Evolutionary conservation across 148 eudicot genomes (phyloP), one percentile per base, ranked within the genome.

Genomic region (Cornus kousa): DNA sequence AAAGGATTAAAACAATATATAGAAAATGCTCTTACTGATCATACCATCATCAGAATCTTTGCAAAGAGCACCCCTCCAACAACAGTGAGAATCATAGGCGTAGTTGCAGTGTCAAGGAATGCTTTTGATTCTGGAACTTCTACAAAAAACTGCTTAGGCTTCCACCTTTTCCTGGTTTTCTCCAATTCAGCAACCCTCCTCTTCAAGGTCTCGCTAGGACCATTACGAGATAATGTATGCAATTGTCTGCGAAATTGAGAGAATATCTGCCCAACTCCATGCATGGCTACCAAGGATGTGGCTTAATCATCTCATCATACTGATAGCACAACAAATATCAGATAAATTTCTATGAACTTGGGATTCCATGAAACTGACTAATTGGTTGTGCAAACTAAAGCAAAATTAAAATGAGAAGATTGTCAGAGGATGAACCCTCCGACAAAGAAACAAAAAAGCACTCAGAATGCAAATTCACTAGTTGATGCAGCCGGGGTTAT

Each of bases 51-150:
- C 69, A 94, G 79, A 65, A 94, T 87, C 83, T 92, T 92, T 3
- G 95, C 98, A 79, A 88, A 90, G 62, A 94, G 82, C 20, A 93
- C 98, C 81, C 84, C 87, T n/a, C 97, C 98, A 40, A 90, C 98
- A 67, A 78, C 97, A 67, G 91, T 87, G 74, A 90, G 86, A 74
- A 94, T 79, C 93, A 93, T 76, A 4, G 98, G 97, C 93, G 88
- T 82, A 28, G 89, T 82, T 53, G 93, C 94, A 19, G 98, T 95
- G 79, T 95, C 98, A 20, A 91, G 89, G 70, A 65, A 95, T 12
- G 90, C 43, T 74, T 7, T 48, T 23, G 98, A 86, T 79, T 93
- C 98, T 4, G 93, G 97, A 74, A 88, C 91, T 80, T 93, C 87
- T 5, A 95, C 98, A 85, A 89, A 89, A 71, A 91, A 37, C 57